A percentile compares a stretch with the other conserved stretches of the same genome.
Evolutionary conservation across 192 early-diverging fungal species (phyloP).

Genomic region (Chytriomyces hyalinus): DNA sequence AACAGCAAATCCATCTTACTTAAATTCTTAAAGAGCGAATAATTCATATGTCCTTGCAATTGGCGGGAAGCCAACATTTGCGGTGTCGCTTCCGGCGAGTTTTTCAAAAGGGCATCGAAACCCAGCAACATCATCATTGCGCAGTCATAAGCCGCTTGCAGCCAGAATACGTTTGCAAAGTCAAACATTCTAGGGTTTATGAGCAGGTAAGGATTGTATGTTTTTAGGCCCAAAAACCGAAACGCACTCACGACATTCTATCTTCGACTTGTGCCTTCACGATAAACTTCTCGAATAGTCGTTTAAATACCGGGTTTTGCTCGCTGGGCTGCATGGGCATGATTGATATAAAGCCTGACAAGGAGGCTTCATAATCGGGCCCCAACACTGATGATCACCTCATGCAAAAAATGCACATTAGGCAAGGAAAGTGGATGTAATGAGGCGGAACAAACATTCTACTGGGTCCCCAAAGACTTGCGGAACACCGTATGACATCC

Average conservation of each 20-base stretch:
- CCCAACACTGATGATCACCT: no score
- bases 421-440: no score
- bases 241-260: not conserved
- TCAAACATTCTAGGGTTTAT: not conserved
- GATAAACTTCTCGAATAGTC: not conserved
- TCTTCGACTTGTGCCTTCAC: not conserved
- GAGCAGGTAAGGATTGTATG: not conserved
- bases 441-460: no score
- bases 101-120: constrained; percentile 12
- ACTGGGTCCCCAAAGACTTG: no score
- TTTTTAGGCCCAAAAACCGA: not conserved
- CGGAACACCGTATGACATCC: no score
- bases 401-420: no score
- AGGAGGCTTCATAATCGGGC: no score
- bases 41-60: constrained; percentile 20
- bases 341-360: no score
- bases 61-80: not conserved
- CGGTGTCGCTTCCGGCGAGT: not conserved
- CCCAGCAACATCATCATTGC: constrained; percentile 8
- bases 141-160: constrained; percentile 12
- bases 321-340: no score
- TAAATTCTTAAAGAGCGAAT: constrained; percentile 9
- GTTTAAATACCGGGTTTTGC: not conserved
- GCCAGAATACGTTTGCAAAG: not conserved
- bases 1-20: not conserved